Evolutionary conservation across 176 grass and related monocot species (phyloP).

Genomic region (Phragmites australis): DNA sequence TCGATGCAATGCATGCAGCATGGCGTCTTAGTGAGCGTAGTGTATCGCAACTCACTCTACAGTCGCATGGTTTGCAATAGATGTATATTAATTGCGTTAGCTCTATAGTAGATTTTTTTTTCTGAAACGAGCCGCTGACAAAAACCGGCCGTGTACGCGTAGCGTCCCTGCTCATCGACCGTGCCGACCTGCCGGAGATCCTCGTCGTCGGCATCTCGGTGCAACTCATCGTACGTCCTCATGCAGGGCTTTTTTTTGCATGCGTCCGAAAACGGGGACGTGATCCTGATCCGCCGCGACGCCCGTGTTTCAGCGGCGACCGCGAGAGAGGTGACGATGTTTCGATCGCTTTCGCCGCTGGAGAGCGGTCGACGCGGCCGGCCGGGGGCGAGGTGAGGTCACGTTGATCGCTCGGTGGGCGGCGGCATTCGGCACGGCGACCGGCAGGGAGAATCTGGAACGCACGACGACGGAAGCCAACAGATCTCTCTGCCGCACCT

Average conservation of each 20-base stretch:
- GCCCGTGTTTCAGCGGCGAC: background rate
- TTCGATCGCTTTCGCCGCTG: too few relatives aligned
- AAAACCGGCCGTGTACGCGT: background rate
- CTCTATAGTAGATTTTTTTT: too few relatives aligned
- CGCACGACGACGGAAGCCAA: background rate
- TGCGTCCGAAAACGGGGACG: too few relatives aligned
- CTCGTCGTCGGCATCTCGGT: background rate
- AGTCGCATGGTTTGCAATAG: background rate
- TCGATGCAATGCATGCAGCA: background rate
- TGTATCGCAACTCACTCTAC: background rate
- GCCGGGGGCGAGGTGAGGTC: background rate
- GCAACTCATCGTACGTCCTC: background rate
- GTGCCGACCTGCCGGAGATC: background rate
- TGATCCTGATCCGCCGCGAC: background rate
- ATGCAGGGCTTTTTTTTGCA: too few relatives aligned
- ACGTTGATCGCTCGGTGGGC: background rate
- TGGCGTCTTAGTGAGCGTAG: background rate
- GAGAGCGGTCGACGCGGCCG: too few relatives aligned
- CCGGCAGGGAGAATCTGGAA: constrained; percentile 11
- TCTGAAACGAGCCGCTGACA: background rate
- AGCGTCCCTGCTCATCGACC: background rate
- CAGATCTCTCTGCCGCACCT: constrained; percentile 1
- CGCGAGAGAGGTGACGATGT: too few relatives aligned
- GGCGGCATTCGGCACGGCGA: background rate
- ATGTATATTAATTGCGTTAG: too few relatives aligned